phyloP scores from a whole-genome alignment of 805 yeast genomes.

The Torulaspora delbrueckii region DNA sequence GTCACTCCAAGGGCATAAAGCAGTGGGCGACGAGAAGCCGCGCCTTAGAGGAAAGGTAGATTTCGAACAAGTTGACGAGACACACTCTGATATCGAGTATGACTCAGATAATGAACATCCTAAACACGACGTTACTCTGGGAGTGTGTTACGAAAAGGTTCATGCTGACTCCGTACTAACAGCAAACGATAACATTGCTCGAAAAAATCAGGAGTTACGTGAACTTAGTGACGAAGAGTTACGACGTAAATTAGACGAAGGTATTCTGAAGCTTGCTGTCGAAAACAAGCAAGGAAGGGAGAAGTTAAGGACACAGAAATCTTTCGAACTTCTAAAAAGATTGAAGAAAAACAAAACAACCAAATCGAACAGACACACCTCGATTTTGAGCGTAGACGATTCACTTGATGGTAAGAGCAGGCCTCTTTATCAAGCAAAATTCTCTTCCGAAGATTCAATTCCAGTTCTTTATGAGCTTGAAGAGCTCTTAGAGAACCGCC shows the following conservation, averaged over 20 bases:
- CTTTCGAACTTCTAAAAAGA: constrained; percentile 26
- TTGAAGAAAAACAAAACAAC: background rate
- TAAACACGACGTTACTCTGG: constrained; percentile 7
- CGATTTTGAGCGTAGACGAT: background rate
- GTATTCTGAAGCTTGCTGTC: constrained; percentile 27
- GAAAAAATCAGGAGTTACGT: constrained; percentile 2
- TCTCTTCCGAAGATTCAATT: constrained; percentile 31
- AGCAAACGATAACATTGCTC: background rate
- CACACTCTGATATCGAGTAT: constrained; percentile 12
- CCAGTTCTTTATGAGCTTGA: constrained; percentile 32
- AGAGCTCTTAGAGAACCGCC: constrained; percentile 17
- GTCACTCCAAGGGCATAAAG: background rate
- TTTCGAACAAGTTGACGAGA: constrained; percentile 16
- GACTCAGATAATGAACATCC: constrained; percentile 14
- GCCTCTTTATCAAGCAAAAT: constrained; percentile 15
- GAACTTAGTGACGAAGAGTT: constrained; percentile 28
- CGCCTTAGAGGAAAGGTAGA: constrained; percentile 10
- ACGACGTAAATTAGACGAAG: constrained; percentile 25
- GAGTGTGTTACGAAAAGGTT: constrained; percentile 1
- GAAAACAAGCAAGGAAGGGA: constrained; percentile 32
- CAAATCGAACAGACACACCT: constrained; percentile 2
- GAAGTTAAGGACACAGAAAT: constrained; percentile 29
- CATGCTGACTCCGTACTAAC: background rate
- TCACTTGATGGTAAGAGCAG: constrained; percentile 15
- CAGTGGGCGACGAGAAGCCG: constrained; percentile 8